A percentile compares a stretch with the other conserved stretches of the same genome.
Conservation (phyloP, 2,329 filamentous ascomycete species). For the Aaosphaeria pasadenensis region DNA sequence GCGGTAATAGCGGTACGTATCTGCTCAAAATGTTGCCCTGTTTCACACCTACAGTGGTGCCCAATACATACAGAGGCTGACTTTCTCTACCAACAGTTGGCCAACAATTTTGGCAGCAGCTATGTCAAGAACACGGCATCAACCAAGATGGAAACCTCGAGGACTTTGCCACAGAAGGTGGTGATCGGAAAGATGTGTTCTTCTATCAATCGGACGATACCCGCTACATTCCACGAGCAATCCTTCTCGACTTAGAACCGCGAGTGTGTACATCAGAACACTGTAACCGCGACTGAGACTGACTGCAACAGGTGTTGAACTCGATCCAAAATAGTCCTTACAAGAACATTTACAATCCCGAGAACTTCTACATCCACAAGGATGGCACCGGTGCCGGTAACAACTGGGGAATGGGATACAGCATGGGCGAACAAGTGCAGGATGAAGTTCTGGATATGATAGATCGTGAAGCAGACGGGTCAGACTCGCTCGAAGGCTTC, state of each 20-base stretch:
- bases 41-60: neutral
- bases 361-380: constrained; percentile 97
- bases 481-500: constrained; percentile 96
- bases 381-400: constrained; percentile 92
- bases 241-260: constrained; percentile 91
- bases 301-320: constrained; percentile 66
- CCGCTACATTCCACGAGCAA: constrained; percentile 93
- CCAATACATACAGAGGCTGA: neutral
- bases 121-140: constrained; percentile 97
- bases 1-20: constrained; percentile 94
- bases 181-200: constrained; percentile 97
- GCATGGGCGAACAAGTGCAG: constrained; percentile 84
- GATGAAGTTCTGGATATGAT: constrained; percentile 99
- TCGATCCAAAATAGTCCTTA: constrained; percentile 90
- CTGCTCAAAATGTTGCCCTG: neutral
- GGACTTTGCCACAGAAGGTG: constrained; percentile 95
- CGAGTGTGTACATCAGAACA: constrained; percentile 52
- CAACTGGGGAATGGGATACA: constrained; percentile 97
- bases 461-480: constrained; percentile 95
- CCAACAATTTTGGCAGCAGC: constrained; percentile 97
- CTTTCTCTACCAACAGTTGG: constrained; percentile 61
- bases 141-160: constrained; percentile 95
- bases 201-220: constrained; percentile 99
- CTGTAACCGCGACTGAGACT: neutral
- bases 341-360: constrained; percentile 98